A percentile compares a stretch with the other conserved stretches of the same genome.
These are phyloP conservation scores for Pseudozyma hubeiensis DNA, from an alignment of 1,284 basidiomycete genomes.

Conservation along the genomic window DNA sequence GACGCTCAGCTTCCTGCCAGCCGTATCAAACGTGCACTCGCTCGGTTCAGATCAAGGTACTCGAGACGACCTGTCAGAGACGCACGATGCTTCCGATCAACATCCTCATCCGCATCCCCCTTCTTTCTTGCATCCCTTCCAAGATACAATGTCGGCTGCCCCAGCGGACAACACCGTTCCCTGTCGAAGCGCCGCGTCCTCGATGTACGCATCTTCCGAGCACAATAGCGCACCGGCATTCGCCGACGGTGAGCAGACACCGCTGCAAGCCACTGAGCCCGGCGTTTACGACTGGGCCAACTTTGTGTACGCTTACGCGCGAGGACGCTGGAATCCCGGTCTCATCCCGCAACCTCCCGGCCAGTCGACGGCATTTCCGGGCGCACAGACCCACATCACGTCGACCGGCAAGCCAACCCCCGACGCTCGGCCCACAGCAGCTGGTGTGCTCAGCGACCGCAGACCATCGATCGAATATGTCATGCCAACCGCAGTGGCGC, in stretches of 20 bases:
- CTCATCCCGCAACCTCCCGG: conserved; percentile 60
- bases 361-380: conserved; percentile 38
- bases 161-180: neutral
- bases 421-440: neutral
- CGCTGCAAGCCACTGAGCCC: conserved; percentile 22
- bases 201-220: neutral
- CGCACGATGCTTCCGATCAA: neutral
- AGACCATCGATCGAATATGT: conserved; percentile 39
- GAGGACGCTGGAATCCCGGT: conserved; percentile 60
- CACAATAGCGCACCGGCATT: neutral
- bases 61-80: neutral
- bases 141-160: conserved; percentile 2
- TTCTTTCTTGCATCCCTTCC: conserved; percentile 24
- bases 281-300: conserved; percentile 64
- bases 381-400: conserved; percentile 35
- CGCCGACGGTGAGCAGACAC: neutral
- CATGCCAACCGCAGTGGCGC: conserved; percentile 9
- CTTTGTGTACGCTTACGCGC: conserved; percentile 62
- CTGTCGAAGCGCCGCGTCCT: neutral
- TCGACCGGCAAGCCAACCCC: conserved; percentile 6
- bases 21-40: conserved; percentile 14
- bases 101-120: neutral
- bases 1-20: conserved; percentile 39
- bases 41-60: neutral
- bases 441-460: conserved; percentile 1